Evolutionary conservation across 2,329 filamentous ascomycete genomes (phyloP), one percentile per base, ranked within the genome.

Genomic region (Coccinonectria pachysandricola): DNA sequence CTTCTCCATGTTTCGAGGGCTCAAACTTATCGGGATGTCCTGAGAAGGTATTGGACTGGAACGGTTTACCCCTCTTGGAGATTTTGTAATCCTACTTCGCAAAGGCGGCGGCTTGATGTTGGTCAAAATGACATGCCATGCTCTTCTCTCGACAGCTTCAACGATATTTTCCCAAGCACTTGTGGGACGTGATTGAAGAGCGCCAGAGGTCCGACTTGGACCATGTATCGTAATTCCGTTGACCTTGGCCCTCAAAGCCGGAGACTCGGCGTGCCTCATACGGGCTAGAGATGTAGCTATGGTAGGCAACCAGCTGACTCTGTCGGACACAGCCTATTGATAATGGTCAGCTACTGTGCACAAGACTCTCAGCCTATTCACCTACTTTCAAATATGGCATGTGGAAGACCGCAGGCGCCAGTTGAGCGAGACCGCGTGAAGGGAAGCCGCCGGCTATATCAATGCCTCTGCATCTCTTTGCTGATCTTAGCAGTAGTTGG

Each of bases 321-420:
- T 46, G 3, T 43, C 38, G 8, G 40, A 36, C 19, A 56, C 17
- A 6, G 24, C 26, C 53, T 55, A 8, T 23, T 19, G 4, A 8
- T 19, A 7, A 10, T 7, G 10, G 17, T 19, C 17, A 19, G 17
- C 10, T 7, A 7, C 17, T 7, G 17, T 19, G 7, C 17, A 7
- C 7, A 7, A 19, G 17, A 19, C 7, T 7, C 17, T 19, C 7
- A 10, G 17, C 17, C 17, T 7, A 11, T 7, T 8, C 3, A 12
- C 30, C 18, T 40, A 57, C 57, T 36, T 48, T 46, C 8, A 59
- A 39, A 38, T 57, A 56, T 10, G 42, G 36, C 14, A 52, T 38
- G 25, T 57, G 37, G 15, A 60, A 59, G 10, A 59, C 52, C 10
- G 51, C 51, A 0, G 57, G 57, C 4, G 45, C 43, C 5, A 59